Evolutionary conservation across 805 yeast genomes (phyloP), one percentile per base, ranked within the genome.

Genomic region (Kodamaea jinghongensis): DNA sequence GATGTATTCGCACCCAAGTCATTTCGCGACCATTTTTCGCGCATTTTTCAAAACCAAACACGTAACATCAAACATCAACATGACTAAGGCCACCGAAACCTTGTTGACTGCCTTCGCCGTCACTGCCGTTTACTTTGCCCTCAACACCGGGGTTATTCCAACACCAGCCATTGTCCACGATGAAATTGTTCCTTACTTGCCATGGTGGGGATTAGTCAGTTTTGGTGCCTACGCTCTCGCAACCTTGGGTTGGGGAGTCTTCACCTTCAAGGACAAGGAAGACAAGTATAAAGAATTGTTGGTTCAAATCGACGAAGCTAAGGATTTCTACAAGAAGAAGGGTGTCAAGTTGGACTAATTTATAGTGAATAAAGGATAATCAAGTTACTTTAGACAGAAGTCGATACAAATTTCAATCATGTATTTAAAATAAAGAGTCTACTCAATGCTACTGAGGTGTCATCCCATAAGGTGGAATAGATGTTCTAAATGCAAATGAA

Each of bases 1-100:
- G n/a, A n/a, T n/a, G n/a, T n/a, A n/a, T n/a, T n/a, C n/a, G n/a
- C n/a, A n/a, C n/a, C n/a, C n/a, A n/a, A n/a, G n/a, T n/a, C n/a
- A n/a, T n/a, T n/a, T n/a, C n/a, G n/a, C n/a, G n/a, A n/a, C n/a
- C 20, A 15, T 16, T 30, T 30, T n/a, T 7, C 15, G 23, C 17
- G 36, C 22, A 15, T 34, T 26, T 25, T 26, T 34, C 28, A 20
- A 11, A n/a, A 17, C 8, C 22, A 26, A 35, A 35, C 38, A 28
- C 33, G 38, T 13, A n/a, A 31, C 23, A 20, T 14, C 15, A 13
- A n/a, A 28, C 17, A 28, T 16, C 25, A 34, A 22, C 29, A 82
- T 82, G 89, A 79, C 87, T 26, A 81, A 78, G 56, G 85, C 86
- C 40, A 73, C 81, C 15, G 84, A 83, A 52, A 68, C 86, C 6